Evolutionary conservation across 345 rosid species (phyloP).

Genomic region (Microcos paniculata): DNA sequence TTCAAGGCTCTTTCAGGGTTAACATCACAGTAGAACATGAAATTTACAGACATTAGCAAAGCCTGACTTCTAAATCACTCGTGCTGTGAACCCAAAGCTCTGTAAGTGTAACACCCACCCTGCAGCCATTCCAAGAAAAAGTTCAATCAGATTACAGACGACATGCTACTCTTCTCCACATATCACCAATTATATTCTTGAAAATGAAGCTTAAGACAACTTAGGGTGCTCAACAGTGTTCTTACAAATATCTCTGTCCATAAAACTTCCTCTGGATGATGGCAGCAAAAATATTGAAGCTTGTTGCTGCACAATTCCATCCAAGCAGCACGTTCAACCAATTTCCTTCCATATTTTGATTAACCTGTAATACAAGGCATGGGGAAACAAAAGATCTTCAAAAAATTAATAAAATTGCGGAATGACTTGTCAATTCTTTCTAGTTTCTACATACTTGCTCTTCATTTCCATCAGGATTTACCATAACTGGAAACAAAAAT

Average conservation of each 20-base stretch:
- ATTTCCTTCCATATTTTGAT: background rate
- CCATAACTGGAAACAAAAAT: background rate
- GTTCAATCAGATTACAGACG: background rate
- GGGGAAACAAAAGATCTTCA: background rate
- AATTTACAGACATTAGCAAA: background rate
- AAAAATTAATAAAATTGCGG: background rate
- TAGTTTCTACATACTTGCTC: constrained; percentile 10
- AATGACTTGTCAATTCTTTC: background rate
- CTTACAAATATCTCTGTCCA: background rate
- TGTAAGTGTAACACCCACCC: background rate
- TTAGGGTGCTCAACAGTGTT: background rate
- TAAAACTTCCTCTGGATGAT: background rate
- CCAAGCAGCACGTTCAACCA: background rate
- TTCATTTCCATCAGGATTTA: constrained; percentile 11
- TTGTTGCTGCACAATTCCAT: background rate
- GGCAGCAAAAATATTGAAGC: background rate
- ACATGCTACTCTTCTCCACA: background rate
- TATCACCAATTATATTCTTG: background rate
- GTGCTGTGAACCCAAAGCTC: background rate
- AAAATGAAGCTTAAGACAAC: background rate
- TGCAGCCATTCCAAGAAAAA: background rate
- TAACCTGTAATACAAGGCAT: constrained; percentile 2
- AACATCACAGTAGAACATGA: background rate
- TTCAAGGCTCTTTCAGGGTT: background rate
- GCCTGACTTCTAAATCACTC: background rate